Conservation (phyloP, 352 stramenopile species). For the Phytophthora pistaciae region DNA sequence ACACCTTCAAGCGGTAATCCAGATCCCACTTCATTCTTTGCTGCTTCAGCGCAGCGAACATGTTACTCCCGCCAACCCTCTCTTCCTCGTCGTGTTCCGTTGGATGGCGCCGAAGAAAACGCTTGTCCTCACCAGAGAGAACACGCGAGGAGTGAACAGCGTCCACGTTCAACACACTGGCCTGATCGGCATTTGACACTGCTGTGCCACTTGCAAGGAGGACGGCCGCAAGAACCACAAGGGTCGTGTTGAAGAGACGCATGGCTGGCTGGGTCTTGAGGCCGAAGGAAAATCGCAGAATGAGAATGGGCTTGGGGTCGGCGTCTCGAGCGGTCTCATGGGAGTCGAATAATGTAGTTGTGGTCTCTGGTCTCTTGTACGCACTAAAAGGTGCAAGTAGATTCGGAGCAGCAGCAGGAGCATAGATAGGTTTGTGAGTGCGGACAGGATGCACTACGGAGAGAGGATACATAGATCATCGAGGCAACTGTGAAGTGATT, state of each 20-base stretch:
- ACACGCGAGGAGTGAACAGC: conserved; percentile 24
- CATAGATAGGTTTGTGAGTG: no score
- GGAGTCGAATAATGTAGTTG: no score
- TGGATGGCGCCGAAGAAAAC: conserved; percentile 16
- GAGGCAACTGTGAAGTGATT: no score
- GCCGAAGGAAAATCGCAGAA: not conserved
- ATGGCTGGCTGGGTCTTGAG: conserved; percentile 1
- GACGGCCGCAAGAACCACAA: conserved; percentile 15
- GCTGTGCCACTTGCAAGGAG: conserved; percentile 19
- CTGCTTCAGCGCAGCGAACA: conserved; percentile 4
- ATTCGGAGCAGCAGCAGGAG: no score
- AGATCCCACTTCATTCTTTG: not conserved
- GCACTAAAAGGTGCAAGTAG: no score
- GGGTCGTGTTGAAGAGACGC: conserved; percentile 7
- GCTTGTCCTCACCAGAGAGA: conserved; percentile 14
- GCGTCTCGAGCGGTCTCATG: no score
- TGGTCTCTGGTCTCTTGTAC: no score
- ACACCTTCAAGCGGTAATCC: not conserved
- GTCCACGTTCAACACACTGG: conserved; percentile 13
- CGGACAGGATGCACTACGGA: no score
- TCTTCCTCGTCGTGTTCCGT: conserved; percentile 10
- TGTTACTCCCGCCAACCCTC: not conserved
- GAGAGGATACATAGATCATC: no score
- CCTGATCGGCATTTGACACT: conserved; percentile 15
- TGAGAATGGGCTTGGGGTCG: not conserved